Evolutionary conservation across 176 grass and related monocot species (phyloP).

Genomic region (Tillandsia fasciculata): DNA sequence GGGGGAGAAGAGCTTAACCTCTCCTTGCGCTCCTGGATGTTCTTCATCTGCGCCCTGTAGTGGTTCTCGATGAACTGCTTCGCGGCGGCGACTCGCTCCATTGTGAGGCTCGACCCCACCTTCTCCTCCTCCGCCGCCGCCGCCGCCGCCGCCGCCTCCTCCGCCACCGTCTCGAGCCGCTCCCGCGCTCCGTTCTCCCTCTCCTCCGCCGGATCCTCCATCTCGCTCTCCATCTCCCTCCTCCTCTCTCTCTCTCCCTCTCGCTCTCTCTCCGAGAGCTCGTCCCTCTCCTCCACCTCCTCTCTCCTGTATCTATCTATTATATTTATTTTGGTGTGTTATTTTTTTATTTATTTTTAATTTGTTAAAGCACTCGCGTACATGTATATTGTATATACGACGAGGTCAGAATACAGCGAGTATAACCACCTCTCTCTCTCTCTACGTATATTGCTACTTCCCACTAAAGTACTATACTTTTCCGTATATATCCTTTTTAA

Average conservation of each 20-base stretch:
- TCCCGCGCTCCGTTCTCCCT: neutral
- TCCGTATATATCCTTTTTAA: too few relatives aligned
- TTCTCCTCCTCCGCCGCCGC: slow-evolving; percentile 13
- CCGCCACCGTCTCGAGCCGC: slow-evolving; percentile 46
- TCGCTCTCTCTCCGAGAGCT: slow-evolving; percentile 1
- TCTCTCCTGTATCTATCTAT: neutral
- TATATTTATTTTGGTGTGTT: neutral
- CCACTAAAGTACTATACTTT: too few relatives aligned
- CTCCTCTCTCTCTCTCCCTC: slow-evolving; percentile 39
- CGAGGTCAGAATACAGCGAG: neutral
- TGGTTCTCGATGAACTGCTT: slow-evolving; percentile 99
- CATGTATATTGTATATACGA: slow-evolving; percentile 2
- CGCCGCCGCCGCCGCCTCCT: slow-evolving; percentile 26
- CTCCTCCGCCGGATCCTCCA: neutral
- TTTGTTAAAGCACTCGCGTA: neutral
- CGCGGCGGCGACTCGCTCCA: slow-evolving; percentile 93
- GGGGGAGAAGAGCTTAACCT: slow-evolving; percentile 31
- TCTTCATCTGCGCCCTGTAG: slow-evolving; percentile 96
- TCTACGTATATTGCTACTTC: neutral
- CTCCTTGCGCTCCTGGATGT: slow-evolving; percentile 83
- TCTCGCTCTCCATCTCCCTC: slow-evolving; percentile 36
- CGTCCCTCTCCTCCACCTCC: slow-evolving; percentile 9
- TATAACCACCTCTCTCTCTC: neutral
- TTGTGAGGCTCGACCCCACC: slow-evolving; percentile 78
- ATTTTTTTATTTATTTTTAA: neutral